Percentiles rank a stretch among this genome's conserved stretches.
Conservation (phyloP, 306 rosid genomes). For the Citrullus amarus region DNA sequence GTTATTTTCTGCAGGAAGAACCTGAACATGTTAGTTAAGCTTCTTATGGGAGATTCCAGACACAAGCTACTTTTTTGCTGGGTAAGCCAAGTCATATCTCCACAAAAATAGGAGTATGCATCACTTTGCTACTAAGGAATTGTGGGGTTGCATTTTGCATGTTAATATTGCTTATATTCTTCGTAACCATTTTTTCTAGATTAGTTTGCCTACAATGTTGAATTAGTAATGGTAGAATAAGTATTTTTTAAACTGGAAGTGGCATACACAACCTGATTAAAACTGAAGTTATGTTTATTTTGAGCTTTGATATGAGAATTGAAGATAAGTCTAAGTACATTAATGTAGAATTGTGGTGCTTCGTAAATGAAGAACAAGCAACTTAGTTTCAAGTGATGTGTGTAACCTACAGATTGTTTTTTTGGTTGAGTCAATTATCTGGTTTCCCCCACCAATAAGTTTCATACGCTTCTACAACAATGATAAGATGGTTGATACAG, state of each 20-base stretch:
- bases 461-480: not conserved
- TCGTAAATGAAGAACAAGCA: not conserved
- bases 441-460: not conserved
- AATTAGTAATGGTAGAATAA: not conserved
- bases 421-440: not conserved
- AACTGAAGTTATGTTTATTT: not conserved
- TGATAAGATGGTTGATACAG: conserved; percentile 21
- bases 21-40: conserved; percentile 26
- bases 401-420: not conserved
- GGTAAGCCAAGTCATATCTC: conserved; percentile 34
- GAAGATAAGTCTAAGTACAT: not conserved
- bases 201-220: not conserved
- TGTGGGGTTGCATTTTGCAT: not conserved
- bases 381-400: not conserved
- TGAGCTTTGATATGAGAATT: not conserved
- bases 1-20: conserved; percentile 40
- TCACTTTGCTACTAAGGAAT: not conserved
- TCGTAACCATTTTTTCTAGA: not conserved
- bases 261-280: not conserved
- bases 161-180: not conserved
- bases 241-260: not conserved
- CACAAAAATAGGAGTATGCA: not conserved
- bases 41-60: conserved; percentile 43
- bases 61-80: conserved; percentile 65
- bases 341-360: not conserved